Conservation (phyloP, 495 filamentous ascomycete species). For the Hypoxylon fragiforme region DNA sequence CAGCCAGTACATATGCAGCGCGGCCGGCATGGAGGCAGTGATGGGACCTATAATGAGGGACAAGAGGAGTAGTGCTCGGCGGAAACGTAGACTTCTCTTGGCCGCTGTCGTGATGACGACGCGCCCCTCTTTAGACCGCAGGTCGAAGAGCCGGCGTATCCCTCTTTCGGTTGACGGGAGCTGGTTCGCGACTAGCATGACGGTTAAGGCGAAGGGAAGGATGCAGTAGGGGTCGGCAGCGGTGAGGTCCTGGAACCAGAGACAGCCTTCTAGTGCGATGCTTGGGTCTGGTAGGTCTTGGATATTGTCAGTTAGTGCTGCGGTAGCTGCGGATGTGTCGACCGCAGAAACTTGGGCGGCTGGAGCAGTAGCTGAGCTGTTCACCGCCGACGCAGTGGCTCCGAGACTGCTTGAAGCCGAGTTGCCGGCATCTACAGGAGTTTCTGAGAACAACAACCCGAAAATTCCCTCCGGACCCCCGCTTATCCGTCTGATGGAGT, state of each 20-base stretch:
- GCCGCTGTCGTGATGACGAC: not conserved
- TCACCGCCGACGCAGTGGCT: not conserved
- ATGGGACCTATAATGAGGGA: constrained; percentile 50
- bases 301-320: constrained; percentile 9
- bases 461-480: constrained; percentile 59
- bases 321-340: not conserved
- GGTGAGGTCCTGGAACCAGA: constrained; percentile 82
- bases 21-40: constrained; percentile 59
- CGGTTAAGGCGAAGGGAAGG: constrained; percentile 64
- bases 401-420: not conserved
- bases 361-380: not conserved
- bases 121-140: not conserved
- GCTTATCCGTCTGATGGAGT: constrained; percentile 66
- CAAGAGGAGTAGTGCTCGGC: constrained; percentile 42
- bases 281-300: constrained; percentile 51
- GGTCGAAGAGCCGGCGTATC: constrained; percentile 20
- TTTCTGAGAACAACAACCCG: constrained; percentile 41
- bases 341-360: constrained; percentile 2
- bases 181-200: constrained; percentile 50
- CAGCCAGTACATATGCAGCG: constrained; percentile 75
- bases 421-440: not conserved
- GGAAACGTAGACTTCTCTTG: constrained; percentile 33
- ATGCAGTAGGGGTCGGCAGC: constrained; percentile 68
- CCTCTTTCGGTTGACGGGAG: constrained; percentile 28
- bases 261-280: constrained; percentile 67